A percentile compares a stretch with the other conserved stretches of the same genome.
Evolutionary conservation across 2,329 filamentous ascomycete species (phyloP).

Genomic region (Exophiala alcalophila): DNA sequence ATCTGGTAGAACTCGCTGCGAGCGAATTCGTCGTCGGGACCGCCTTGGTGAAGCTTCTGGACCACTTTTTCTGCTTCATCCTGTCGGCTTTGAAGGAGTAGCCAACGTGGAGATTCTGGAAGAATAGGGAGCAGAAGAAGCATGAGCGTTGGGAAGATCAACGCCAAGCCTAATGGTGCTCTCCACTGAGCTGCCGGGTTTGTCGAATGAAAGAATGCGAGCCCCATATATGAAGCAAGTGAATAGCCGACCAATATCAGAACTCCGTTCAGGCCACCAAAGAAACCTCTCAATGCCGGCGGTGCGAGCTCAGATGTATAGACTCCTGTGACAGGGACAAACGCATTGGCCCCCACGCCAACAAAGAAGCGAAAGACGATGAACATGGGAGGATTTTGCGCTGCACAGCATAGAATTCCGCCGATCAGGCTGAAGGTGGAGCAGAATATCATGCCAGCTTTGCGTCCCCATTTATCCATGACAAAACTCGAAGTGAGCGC

Average conservation of each 20-base stretch:
- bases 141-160: neutral
- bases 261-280: conserved; percentile 5
- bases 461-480: conserved; percentile 33
- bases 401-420: neutral
- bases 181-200: conserved; percentile 2
- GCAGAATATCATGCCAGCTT: conserved; percentile 3
- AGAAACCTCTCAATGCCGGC: conserved; percentile 9
- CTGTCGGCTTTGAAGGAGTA: conserved; percentile 28
- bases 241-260: conserved; percentile 5
- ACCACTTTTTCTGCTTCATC: conserved; percentile 28
- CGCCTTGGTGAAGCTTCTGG: conserved; percentile 23
- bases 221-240: conserved; percentile 10
- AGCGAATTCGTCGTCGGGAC: conserved; percentile 13
- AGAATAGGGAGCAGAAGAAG: conserved; percentile 22
- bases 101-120: conserved; percentile 32
- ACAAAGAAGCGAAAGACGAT: conserved; percentile 32
- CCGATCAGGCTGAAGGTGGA: neutral
- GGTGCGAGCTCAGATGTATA: conserved; percentile 9
- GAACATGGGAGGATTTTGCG: conserved; percentile 4
- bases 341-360: neutral
- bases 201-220: conserved; percentile 7
- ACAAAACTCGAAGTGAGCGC: neutral
- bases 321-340: neutral
- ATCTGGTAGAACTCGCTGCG: conserved; percentile 21
- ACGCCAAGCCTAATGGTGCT: conserved; percentile 1